A percentile compares a stretch with the other conserved stretches of the same genome.
These are phyloP conservation scores for Microascus cirrosus DNA, from an alignment of 2,329 filamentous ascomycete genomes.

Conservation along the genomic window DNA sequence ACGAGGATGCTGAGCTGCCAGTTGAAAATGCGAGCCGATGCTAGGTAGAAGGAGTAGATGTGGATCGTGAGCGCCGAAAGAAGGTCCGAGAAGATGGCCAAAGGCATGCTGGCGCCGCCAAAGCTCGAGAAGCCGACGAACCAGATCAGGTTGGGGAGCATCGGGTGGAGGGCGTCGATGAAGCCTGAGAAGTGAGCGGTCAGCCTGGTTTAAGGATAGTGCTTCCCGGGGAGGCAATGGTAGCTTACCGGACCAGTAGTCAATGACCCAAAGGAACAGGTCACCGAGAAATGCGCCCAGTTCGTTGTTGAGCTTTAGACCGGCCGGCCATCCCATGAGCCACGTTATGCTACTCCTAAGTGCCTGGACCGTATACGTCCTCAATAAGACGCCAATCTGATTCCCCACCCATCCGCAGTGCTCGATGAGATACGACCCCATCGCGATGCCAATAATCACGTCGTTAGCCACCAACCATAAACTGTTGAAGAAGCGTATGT, in stretches of 20 bases:
- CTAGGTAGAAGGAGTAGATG: conserved; percentile 96
- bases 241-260: conserved; percentile 78
- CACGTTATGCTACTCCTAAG: conserved; percentile 82
- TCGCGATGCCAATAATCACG: conserved; percentile 92
- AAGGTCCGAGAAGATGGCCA: conserved; percentile 89
- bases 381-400: conserved; percentile 65
- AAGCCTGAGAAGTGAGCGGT: conserved; percentile 38
- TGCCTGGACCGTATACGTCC: conserved; percentile 77
- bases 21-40: conserved; percentile 92
- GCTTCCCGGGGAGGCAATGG: conserved; percentile 7
- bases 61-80: conserved; percentile 86
- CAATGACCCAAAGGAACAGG: conserved; percentile 95
- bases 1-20: conserved; percentile 97
- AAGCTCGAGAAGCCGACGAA: conserved; percentile 92
- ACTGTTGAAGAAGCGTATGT: conserved; percentile 98
- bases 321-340: conserved; percentile 93
- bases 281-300: conserved; percentile 90
- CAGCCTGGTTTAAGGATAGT: neutral
- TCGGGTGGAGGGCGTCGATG: conserved; percentile 65
- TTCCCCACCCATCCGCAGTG: conserved; percentile 77
- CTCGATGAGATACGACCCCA: conserved; percentile 95
- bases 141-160: conserved; percentile 78
- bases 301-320: conserved; percentile 89
- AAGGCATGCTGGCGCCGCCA: conserved; percentile 91
- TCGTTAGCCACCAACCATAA: conserved; percentile 98